Base-by-base conservation (phyloP, 78 protist species). In the Dictyostelium discoideum region DNA sequence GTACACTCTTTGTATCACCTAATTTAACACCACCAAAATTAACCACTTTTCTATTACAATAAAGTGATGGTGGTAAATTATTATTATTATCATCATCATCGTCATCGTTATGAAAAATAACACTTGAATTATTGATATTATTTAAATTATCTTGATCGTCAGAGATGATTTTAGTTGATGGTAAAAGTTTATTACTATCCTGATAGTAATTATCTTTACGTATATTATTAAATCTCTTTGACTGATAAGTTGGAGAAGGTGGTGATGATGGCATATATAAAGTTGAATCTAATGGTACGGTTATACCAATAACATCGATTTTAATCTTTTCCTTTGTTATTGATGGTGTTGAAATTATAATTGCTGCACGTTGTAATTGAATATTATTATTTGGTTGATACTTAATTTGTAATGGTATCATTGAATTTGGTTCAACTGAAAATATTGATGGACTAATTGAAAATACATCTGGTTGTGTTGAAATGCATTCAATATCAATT, bases 1-100 rank as follows among this genome's bases (percentile, higher is more conserved):
- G 3, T n/a, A 50, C 18, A 11, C 67, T 65, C 24, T 72, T 67
- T 14, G 54, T 65, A 44, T 90, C 88, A 54, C 95, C 95, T 14
- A 90, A 20, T 72, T 50, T 57, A 32, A 90, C 88, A 73, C 95
- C 95, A 69, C 95, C 95, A 73, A 90, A 90, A 50, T 42, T 46
- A 6, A 90, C 67, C 9, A 83, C 14, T 32, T 74, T 57, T 32
- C 40, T 57, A 78, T 73, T 63, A 54, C 95, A 90, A 72, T 73
- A 90, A 2, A 90, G 44, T 5, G 81, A 63, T 67, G 67, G 79
- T 20, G 69, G 69, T 60, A 60, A 60, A 60, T 60, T 60, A 20
- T 20, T 80, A 18, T 65, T 44, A 1, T 50, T 18, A 42, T 44
- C 16, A 44, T 37, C 32, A 20, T 22, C 29, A 42, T 89, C 39